Evolutionary conservation across 116 monocot species (phyloP), one percentile per base, ranked within the genome.

Genomic region (Trichopus zeylanicus): DNA sequence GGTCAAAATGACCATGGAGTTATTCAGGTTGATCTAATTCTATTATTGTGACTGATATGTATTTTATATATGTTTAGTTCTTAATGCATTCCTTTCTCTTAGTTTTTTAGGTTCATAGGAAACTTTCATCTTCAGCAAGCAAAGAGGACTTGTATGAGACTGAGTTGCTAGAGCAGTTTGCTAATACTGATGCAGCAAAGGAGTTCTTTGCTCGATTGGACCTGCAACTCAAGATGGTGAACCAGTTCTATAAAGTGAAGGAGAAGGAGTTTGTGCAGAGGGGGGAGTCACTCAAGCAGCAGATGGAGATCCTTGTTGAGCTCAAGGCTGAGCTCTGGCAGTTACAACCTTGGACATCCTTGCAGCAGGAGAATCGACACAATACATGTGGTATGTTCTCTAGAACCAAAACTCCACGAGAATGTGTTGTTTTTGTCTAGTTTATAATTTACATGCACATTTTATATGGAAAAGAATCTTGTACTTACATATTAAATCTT

Each of bases 221-320:
- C 60, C 57, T 31, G 6, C 82, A 91, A 66, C 69, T 91, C 18
- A 91, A 91, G 71, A 91, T 86, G 60, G 91, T 91, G 65, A 91
- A 91, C 66, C 86, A 82, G 67, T 91, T 91, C 66, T 91, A 82
- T 71, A 86, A 71, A 61, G 54, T 51, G 13, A 82, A 91, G 69
- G 91, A 91, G 68, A 70, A 48, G 66, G 92, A 99, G 70, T 92
- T 92, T 59, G 1, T 79, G 35, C 86, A 92, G 61, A 77, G 92
- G 48, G 92, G 92, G 1, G 88, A 83, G 48, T 81, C 83, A 6
- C 61, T 99, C 31, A 78, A 63, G 76, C 86, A 86, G 76, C 99
- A 99, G 57, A 76, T 99, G 88, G 73, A 78, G 33, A 88, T 99
- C 23, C 86, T 99, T 46, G 23, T 79, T 24, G 81, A 85, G 29